These are phyloP conservation scores for Trichosanthes cucumerina DNA, from an alignment of 306 rosid species.

Conservation along the genomic window DNA sequence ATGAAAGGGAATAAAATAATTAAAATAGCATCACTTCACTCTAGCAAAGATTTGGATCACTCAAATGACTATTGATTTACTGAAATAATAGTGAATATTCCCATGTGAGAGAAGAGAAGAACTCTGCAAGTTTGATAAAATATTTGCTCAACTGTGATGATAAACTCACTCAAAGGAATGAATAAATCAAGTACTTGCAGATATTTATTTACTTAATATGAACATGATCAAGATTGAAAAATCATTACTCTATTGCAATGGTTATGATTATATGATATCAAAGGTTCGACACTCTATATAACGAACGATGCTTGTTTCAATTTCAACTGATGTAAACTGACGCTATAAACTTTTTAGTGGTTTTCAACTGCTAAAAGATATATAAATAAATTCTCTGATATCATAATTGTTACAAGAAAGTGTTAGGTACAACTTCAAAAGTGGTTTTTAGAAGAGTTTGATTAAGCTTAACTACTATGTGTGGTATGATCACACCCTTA, in stretches of 20 bases:
- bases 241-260: background rate
- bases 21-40: background rate
- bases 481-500: no score
- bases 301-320: no score
- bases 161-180: background rate
- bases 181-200: background rate
- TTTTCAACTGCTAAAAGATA: no score
- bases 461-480: no score
- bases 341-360: no score
- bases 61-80: background rate
- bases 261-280: background rate
- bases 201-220: background rate
- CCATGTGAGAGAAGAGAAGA: background rate
- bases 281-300: background rate
- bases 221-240: background rate
- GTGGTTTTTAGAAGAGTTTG: no score
- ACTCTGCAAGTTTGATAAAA: background rate
- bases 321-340: no score
- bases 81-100: background rate
- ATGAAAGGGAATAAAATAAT: background rate
- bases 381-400: no score
- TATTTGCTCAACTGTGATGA: background rate
- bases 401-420: no score
- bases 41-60: background rate
- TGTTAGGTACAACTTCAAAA: no score